These are phyloP conservation scores for Collybiopsis luxurians DNA, from an alignment of 768 basidiomycete genomes.

Conservation along the genomic window DNA sequence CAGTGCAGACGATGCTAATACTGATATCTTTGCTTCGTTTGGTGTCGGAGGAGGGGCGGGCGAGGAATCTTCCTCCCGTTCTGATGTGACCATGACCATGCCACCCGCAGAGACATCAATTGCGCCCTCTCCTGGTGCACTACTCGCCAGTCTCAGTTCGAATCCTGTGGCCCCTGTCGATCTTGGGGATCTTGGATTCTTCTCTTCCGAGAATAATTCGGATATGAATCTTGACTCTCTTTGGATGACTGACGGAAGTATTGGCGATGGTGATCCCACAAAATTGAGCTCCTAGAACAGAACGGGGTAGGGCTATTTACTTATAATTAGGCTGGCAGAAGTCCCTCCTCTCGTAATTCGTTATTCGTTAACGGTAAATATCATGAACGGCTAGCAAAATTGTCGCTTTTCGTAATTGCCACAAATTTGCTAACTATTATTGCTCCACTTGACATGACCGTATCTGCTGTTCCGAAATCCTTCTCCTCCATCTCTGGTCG, in stretches of 20 bases:
- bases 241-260: constrained; percentile 5
- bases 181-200: constrained; percentile 39
- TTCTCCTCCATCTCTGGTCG: too few relatives aligned
- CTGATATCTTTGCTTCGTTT: constrained; percentile 34
- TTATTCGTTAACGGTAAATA: too few relatives aligned
- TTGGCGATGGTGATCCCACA: background rate
- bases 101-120: constrained; percentile 19
- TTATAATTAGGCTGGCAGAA: too few relatives aligned
- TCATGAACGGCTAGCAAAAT: too few relatives aligned
- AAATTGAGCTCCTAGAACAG: background rate
- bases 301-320: too few relatives aligned
- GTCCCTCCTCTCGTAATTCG: too few relatives aligned
- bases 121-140: constrained; percentile 35
- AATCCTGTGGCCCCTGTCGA: constrained; percentile 45
- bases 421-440: too few relatives aligned
- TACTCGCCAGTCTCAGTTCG: constrained; percentile 42
- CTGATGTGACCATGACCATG: background rate
- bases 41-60: constrained; percentile 16
- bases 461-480: too few relatives aligned
- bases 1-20: constrained; percentile 9
- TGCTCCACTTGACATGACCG: too few relatives aligned
- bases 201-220: constrained; percentile 29
- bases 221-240: constrained; percentile 44
- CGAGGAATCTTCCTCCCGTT: constrained; percentile 11
- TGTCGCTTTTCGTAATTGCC: too few relatives aligned